phyloP scores from a whole-genome alignment of 345 rosid genomes.

The Iberis pinnata region DNA sequence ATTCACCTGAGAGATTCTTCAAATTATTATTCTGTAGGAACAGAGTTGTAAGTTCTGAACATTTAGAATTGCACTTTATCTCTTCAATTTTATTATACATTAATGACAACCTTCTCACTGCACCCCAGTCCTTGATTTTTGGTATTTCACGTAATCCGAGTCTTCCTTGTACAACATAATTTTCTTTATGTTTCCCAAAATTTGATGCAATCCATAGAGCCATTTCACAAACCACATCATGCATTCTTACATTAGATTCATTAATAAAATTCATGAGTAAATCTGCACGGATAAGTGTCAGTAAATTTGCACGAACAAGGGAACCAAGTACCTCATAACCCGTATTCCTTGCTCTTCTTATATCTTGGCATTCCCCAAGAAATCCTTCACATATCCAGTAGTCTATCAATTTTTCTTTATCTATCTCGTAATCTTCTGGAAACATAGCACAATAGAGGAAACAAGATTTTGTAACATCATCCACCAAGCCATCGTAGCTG shows the following conservation, averaged over 20 bases:
- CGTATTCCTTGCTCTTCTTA: background rate
- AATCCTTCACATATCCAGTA: background rate
- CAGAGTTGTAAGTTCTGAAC: conserved; percentile 26
- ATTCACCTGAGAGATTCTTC: conserved; percentile 10
- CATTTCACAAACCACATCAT: conserved; percentile 35
- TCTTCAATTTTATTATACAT: conserved; percentile 15
- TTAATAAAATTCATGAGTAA: no score
- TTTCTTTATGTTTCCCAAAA: conserved; percentile 1
- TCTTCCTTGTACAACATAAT: background rate
- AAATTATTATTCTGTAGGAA: conserved; percentile 12
- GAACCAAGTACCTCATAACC: conserved; percentile 20
- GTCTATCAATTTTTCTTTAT: background rate
- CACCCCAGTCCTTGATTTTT: conserved; percentile 5
- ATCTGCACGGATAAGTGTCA: conserved; percentile 36
- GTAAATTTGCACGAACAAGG: conserved; percentile 30
- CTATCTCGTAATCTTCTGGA: background rate
- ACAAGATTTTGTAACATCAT: background rate
- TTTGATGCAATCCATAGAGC: conserved; percentile 32
- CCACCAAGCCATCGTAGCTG: conserved; percentile 2
- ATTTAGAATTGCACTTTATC: conserved; percentile 1
- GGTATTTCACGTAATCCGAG: conserved; percentile 16
- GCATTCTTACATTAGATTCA: conserved; percentile 32
- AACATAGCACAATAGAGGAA: background rate
- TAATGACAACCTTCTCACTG: conserved; percentile 21
- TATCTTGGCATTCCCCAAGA: background rate